phyloP scores from a whole-genome alignment of 495 filamentous ascomycete genomes.

The Annulohypoxylon bovei region DNA sequence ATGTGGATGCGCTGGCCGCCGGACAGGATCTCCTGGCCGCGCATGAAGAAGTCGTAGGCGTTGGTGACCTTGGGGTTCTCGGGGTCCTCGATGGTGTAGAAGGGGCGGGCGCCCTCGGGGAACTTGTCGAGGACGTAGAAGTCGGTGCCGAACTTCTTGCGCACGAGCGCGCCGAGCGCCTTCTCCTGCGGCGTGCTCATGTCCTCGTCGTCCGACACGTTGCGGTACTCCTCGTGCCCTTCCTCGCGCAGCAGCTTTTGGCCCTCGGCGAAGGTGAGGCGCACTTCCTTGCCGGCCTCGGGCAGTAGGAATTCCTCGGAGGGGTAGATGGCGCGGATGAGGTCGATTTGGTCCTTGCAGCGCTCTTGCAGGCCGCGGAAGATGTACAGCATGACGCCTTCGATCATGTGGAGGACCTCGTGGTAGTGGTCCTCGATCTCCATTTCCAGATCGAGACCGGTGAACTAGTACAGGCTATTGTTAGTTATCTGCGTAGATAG shows the following conservation, averaged over 20 bases:
- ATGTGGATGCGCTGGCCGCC: conserved; percentile 89
- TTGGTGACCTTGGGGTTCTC: conserved; percentile 75
- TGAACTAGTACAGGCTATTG: conserved; percentile 70
- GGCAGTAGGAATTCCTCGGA: conserved; percentile 60
- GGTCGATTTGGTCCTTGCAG: conserved; percentile 74
- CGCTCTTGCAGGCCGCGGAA: conserved; percentile 78
- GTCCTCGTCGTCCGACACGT: conserved; percentile 79
- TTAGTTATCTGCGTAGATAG: not conserved
- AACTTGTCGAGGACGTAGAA: conserved; percentile 95
- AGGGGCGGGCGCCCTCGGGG: conserved; percentile 83
- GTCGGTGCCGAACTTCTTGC: conserved; percentile 85
- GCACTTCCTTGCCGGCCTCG: conserved; percentile 77
- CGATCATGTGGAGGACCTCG: conserved; percentile 83
- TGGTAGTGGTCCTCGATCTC: conserved; percentile 89
- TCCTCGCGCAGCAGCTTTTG: conserved; percentile 83
- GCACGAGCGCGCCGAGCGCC: conserved; percentile 84
- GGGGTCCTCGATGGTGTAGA: conserved; percentile 87
- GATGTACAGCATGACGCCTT: conserved; percentile 87
- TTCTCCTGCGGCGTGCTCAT: conserved; percentile 89
- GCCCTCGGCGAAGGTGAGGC: conserved; percentile 86
- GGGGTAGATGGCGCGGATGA: conserved; percentile 70
- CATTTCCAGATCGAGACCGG: conserved; percentile 97
- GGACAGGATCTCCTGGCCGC: conserved; percentile 88
- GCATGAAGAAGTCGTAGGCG: conserved; percentile 92
- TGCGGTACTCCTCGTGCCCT: conserved; percentile 73